Evolutionary conservation across 2,329 filamentous ascomycete genomes (phyloP).

Genomic region (Ophiobolus disseminans): DNA sequence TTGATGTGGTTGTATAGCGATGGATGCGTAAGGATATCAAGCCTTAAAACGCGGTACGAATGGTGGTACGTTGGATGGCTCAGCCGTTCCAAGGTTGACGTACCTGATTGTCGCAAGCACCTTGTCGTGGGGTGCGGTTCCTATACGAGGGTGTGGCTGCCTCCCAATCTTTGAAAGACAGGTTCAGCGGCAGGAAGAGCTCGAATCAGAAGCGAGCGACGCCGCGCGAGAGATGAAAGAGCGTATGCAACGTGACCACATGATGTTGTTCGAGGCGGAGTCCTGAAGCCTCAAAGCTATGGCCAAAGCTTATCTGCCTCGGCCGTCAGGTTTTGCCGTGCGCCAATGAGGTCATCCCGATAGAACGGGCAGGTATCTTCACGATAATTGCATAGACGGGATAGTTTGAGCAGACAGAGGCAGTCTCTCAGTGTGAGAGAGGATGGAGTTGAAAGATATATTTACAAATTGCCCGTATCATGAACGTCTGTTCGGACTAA

Average conservation of each 20-base stretch:
- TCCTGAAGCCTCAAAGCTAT: slow-evolving; percentile 20
- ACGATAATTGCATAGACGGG: too few relatives aligned
- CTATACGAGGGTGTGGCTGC: slow-evolving; percentile 2
- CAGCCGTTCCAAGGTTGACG: too few relatives aligned
- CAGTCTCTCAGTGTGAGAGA: too few relatives aligned
- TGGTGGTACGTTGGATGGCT: too few relatives aligned
- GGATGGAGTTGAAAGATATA: too few relatives aligned
- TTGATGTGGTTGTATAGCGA: slow-evolving; percentile 3
- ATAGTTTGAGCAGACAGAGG: too few relatives aligned
- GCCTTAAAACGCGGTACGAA: too few relatives aligned
- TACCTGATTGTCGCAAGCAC: slow-evolving; percentile 22
- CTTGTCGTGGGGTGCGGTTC: slow-evolving; percentile 6
- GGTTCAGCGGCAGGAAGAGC: slow-evolving; percentile 4
- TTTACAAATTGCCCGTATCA: slow-evolving; percentile 3
- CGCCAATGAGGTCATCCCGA: too few relatives aligned
- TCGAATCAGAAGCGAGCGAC: slow-evolving; percentile 4
- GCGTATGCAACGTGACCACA: slow-evolving; percentile 8
- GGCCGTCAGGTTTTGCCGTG: too few relatives aligned
- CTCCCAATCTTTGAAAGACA: slow-evolving; percentile 9
- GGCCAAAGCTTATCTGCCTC: slow-evolving; percentile 20
- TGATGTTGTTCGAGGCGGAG: slow-evolving; percentile 19
- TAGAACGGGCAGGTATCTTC: too few relatives aligned
- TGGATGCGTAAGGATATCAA: background rate
- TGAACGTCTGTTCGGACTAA: slow-evolving; percentile 9
- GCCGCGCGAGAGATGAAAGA: slow-evolving; percentile 6